Conservation (phyloP, 2,329 filamentous ascomycete genomes). For the Penicillium sclerotigenum region DNA sequence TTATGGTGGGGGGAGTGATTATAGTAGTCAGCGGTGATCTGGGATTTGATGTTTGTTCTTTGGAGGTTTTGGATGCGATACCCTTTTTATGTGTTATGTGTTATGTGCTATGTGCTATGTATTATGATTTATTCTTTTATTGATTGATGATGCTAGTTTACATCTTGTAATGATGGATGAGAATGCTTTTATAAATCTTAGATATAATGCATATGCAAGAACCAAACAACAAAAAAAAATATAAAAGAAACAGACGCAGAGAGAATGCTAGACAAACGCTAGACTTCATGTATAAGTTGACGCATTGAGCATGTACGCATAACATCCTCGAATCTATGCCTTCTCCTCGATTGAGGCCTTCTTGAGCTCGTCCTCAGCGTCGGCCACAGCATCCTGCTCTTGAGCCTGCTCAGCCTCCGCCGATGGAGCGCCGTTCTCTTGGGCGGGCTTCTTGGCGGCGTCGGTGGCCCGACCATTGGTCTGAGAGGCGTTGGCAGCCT, state of each 20-base stretch:
- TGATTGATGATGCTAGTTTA: neutral
- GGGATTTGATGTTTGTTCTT: neutral
- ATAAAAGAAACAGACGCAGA: conserved; percentile 11
- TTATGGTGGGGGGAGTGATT: conserved; percentile 36
- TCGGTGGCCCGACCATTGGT: conserved; percentile 47
- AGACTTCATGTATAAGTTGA: conserved; percentile 14
- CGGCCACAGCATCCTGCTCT: conserved; percentile 58
- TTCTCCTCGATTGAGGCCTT: conserved; percentile 60
- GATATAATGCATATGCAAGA: conserved; percentile 21
- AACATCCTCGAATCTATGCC: conserved; percentile 23
- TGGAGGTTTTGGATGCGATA: conserved; percentile 14
- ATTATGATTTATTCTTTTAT: neutral
- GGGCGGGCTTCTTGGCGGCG: conserved; percentile 53
- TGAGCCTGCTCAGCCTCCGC: conserved; percentile 55
- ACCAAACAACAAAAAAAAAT: conserved; percentile 3
- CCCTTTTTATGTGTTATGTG: conserved; percentile 8
- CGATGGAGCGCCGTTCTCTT: conserved; percentile 52
- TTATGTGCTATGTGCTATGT: neutral
- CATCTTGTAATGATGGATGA: neutral
- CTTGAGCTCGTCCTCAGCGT: conserved; percentile 59
- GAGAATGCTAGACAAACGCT: conserved; percentile 29
- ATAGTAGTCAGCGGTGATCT: conserved; percentile 16
- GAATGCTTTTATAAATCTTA: conserved; percentile 13
- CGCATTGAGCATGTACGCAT: conserved; percentile 17
- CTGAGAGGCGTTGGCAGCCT: conserved; percentile 50